Percentiles rank a stretch among this genome's conserved stretches.
These are phyloP conservation scores for Gaertneriomyces semiglobifer DNA, from an alignment of 192 early-diverging fungal genomes.

Conservation along the genomic window DNA sequence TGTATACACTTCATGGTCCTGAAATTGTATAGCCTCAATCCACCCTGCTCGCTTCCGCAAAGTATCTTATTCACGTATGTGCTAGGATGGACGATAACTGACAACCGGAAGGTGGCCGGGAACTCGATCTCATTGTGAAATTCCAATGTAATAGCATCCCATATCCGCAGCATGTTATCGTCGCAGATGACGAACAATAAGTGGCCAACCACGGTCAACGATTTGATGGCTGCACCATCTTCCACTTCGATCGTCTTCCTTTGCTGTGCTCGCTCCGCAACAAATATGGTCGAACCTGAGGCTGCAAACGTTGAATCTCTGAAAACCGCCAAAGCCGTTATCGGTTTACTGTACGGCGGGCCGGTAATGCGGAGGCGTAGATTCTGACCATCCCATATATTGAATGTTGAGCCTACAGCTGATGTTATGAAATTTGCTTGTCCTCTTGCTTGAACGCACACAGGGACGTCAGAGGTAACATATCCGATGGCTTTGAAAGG, in stretches of 20 bases:
- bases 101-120: slow-evolving; percentile 66
- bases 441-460: slow-evolving; percentile 75
- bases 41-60: slow-evolving; percentile 77
- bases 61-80: slow-evolving; percentile 98
- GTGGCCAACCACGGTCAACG: slow-evolving; percentile 71
- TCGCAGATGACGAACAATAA: slow-evolving; percentile 72
- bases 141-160: slow-evolving; percentile 68
- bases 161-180: slow-evolving; percentile 76
- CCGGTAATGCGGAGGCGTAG: slow-evolving; percentile 76
- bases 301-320: slow-evolving; percentile 76
- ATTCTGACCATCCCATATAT: slow-evolving; percentile 78
- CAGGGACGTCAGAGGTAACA: slow-evolving; percentile 75
- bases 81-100: slow-evolving; percentile 83
- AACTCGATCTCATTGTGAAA: slow-evolving; percentile 70
- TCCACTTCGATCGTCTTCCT: slow-evolving; percentile 11
- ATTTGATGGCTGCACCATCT: slow-evolving; percentile 48
- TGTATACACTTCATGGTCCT: slow-evolving; percentile 69
- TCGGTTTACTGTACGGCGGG: slow-evolving; percentile 60
- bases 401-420: slow-evolving; percentile 82
- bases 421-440: slow-evolving; percentile 78
- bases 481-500: slow-evolving; percentile 92
- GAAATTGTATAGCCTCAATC: slow-evolving; percentile 95
- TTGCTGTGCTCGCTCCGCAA: slow-evolving; percentile 68
- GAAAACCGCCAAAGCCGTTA: slow-evolving; percentile 67
- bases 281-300: slow-evolving; percentile 55